Percentiles rank a stretch among this genome's conserved stretches.
Conservation (phyloP, 192 early-diverging fungal genomes). For the Paraglomus occultum region DNA sequence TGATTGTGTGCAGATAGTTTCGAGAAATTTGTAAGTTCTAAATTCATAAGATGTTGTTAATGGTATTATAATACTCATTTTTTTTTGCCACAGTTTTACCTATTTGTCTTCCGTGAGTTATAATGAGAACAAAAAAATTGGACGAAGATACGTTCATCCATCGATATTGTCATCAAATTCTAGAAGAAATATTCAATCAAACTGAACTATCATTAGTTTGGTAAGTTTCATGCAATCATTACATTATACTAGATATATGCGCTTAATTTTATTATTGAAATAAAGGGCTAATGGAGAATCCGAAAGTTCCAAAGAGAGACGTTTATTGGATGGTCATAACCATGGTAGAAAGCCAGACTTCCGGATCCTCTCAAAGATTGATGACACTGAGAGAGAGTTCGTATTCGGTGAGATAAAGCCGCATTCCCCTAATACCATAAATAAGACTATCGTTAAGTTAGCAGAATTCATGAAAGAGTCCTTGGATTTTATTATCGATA, state of each 20-base stretch:
- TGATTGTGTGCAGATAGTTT: conserved; percentile 10
- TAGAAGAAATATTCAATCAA: conserved; percentile 19
- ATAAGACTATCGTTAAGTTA: too few relatives aligned
- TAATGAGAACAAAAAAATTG: conserved; percentile 21
- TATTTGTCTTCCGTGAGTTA: conserved; percentile 19
- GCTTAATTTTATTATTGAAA: conserved; percentile 6
- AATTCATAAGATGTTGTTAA: conserved; percentile 16
- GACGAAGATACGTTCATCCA: conserved; percentile 3
- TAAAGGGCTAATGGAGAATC: conserved; percentile 12
- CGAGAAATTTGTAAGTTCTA: conserved; percentile 23
- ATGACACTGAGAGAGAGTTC: not conserved
- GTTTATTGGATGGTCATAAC: conserved; percentile 10
- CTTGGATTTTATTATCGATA: not conserved
- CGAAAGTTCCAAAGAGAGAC: conserved; percentile 19
- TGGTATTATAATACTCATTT: conserved; percentile 9
- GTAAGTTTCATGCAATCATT: conserved; percentile 24
- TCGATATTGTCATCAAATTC: conserved; percentile 19
- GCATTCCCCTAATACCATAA: not conserved
- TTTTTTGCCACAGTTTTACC: conserved; percentile 4
- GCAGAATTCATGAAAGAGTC: too few relatives aligned
- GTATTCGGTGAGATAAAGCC: conserved; percentile 19
- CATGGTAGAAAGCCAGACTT: conserved; percentile 20
- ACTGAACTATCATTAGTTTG: conserved; percentile 3
- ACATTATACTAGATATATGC: conserved; percentile 6
- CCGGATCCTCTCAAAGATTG: not conserved